Percentiles rank a stretch among this genome's conserved stretches.
Evolutionary conservation across 2,329 filamentous ascomycete species (phyloP).

Genomic region (Botrytis fabae): DNA sequence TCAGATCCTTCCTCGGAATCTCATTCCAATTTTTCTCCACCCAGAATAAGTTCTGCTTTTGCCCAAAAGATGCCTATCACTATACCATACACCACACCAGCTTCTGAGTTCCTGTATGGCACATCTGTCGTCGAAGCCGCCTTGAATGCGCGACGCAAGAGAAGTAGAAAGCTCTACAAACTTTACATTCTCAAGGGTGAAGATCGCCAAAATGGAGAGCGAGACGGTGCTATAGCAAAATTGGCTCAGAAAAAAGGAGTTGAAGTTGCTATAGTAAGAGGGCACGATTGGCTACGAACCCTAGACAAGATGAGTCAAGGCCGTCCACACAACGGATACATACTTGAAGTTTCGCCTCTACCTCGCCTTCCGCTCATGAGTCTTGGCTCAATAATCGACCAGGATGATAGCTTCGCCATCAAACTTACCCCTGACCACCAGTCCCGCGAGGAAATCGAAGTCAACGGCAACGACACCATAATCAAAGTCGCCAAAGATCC

Average conservation of each 20-base stretch:
- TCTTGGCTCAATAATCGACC: conserved; percentile 45
- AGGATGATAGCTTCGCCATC: conserved; percentile 50
- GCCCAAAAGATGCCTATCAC: conserved; percentile 39
- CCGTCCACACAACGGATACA: conserved; percentile 84
- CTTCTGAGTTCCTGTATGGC: conserved; percentile 90
- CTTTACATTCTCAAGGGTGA: conserved; percentile 72
- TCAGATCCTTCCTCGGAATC: not conserved
- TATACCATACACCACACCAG: conserved; percentile 75
- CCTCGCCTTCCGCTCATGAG: conserved; percentile 67
- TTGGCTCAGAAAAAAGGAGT: conserved; percentile 54
- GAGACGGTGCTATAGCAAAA: conserved; percentile 48
- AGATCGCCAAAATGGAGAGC: conserved; percentile 51
- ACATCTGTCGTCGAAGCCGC: conserved; percentile 78
- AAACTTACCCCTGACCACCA: conserved; percentile 63
- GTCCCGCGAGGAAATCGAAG: conserved; percentile 66
- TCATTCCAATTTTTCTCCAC: not conserved
- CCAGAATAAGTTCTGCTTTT: conserved; percentile 18
- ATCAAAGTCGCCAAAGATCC: conserved; percentile 37
- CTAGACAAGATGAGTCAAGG: conserved; percentile 82
- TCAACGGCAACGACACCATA: conserved; percentile 70
- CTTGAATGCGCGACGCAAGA: conserved; percentile 54
- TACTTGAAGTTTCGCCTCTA: conserved; percentile 84
- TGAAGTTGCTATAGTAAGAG: conserved; percentile 57
- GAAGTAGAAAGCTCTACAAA: conserved; percentile 74
- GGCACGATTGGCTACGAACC: conserved; percentile 59